Evolutionary conservation across 805 yeast genomes (phyloP), one percentile per base, ranked within the genome.

Genomic region (Nakazawaea siamensis): DNA sequence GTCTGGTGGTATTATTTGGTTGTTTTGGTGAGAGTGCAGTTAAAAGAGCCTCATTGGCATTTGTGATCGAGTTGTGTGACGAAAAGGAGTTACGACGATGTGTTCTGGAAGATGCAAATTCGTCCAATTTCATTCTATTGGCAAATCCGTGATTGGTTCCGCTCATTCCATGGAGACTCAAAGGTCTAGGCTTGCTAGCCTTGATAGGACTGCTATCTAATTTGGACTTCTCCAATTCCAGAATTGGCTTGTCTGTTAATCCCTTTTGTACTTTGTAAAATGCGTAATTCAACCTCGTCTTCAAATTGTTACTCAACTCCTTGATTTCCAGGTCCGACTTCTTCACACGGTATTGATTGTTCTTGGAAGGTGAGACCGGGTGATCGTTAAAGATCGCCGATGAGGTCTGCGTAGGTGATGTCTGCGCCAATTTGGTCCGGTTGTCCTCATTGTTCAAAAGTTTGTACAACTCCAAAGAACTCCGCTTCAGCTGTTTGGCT

Each of bases 191-290:
- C 24, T 29, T 28, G n/a, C 10, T 10, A n/a, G n/a, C n/a, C n/a
- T n/a, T n/a, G 11, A 18, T 27, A n/a, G 31, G 30, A 20, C 23
- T 20, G 7, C 10, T 7, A 8, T 20, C 10, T 20, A 14, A 23
- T 30, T 7, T n/a, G n/a, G 14, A 4, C 14, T 34, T 33, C 18
- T 38, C 41, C 31, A 38, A 34, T 23, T 38, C 35, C 7, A 31
- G 17, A 4, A 31, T 19, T 17, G 38, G 33, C 16, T 34, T 31
- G 8, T 38, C 35, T 8, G 37, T 29, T 37, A 31, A 28, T 2
- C 62, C 62, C 40, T 59, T 51, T 39, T 58, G 60, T 15, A 58
- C 53, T 43, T 58, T 58, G 15, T 55, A 33, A 37, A 54, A 53
- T 4, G 64, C 64, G 35, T 59, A 57, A 28, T 55, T 57, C 24